These are phyloP conservation scores for Hansenula sp. DNA, from an alignment of 1,139 yeast genomes.

Conservation along the genomic window DNA sequence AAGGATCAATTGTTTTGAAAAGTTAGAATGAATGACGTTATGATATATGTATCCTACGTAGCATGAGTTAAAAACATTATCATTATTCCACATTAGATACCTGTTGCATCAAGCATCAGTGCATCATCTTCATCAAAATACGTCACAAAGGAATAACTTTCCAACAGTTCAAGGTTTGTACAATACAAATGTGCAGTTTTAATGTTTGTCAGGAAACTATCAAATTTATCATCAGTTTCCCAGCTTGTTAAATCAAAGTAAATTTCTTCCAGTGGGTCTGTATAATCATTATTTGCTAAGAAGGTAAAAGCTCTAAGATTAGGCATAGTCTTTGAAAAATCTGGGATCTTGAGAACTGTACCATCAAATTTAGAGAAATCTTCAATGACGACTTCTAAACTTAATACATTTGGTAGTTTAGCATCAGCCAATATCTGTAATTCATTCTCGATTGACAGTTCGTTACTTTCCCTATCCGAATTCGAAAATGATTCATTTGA, in stretches of 20 bases:
- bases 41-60: too few species aligned
- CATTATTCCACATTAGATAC: neutral
- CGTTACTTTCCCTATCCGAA: neutral
- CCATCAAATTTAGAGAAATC: neutral
- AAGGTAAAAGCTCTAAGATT: neutral
- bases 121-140: neutral
- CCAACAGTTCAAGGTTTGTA: neutral
- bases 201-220: neutral
- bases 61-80: too few species aligned
- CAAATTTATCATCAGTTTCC: neutral
- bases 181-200: neutral
- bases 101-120: neutral
- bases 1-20: conserved; percentile 1
- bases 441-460: neutral
- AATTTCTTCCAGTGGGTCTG: neutral
- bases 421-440: neutral
- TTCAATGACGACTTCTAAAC: neutral
- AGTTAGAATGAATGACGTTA: neutral
- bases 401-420: neutral
- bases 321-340: neutral
- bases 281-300: neutral
- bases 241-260: neutral
- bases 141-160: neutral
- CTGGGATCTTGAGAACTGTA: neutral
- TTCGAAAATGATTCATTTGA: neutral